phyloP scores from a whole-genome alignment of 2,329 filamentous ascomycete species.

The Aphanocladium album region DNA sequence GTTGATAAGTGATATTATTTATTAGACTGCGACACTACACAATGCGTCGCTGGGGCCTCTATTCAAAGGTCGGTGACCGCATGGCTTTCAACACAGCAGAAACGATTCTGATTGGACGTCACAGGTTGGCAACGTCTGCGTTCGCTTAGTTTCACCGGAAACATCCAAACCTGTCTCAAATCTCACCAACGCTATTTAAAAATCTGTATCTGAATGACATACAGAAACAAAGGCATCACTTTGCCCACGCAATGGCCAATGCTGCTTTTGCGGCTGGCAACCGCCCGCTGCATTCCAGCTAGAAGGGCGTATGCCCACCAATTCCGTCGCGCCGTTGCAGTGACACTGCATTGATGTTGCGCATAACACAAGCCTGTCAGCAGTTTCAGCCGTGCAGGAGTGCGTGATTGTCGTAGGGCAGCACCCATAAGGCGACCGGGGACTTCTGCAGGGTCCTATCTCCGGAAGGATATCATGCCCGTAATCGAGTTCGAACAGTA shows the following conservation, averaged over 20 bases:
- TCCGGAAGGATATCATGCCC: background rate
- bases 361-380: background rate
- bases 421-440: background rate
- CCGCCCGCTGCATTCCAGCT: background rate
- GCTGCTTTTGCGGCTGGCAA: background rate
- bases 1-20: too few species aligned
- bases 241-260: too few species aligned
- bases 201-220: background rate
- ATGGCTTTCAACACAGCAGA: background rate
- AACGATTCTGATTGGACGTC: conserved; percentile 2
- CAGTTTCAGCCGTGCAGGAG: conserved; percentile 7
- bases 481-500: background rate
- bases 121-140: background rate
- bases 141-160: conserved; percentile 9
- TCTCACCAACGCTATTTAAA: background rate
- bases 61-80: background rate
- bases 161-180: background rate
- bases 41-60: background rate
- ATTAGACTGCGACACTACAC: background rate
- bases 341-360: background rate
- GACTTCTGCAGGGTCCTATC: background rate
- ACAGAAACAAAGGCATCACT: background rate
- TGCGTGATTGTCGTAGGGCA: background rate
- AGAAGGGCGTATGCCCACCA: background rate
- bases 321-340: background rate